Percentiles rank a stretch among this genome's conserved stretches.
phyloP scores from a whole-genome alignment of 1,284 basidiomycete species.

The Pseudozyma flocculosa region DNA sequence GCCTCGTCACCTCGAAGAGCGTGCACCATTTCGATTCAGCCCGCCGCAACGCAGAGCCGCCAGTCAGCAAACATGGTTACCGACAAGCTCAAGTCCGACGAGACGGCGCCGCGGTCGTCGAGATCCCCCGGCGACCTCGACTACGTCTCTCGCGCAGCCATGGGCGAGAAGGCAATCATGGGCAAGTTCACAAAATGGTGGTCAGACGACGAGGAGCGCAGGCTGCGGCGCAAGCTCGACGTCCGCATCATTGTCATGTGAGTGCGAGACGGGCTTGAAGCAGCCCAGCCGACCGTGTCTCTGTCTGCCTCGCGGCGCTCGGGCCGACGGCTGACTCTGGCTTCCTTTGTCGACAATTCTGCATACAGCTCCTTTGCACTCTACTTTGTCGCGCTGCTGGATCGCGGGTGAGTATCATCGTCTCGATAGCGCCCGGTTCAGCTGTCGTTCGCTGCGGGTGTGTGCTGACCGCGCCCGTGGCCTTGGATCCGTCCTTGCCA shows the following conservation, averaged over 20 bases:
- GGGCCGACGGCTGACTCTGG: not conserved
- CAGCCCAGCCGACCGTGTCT: not conserved
- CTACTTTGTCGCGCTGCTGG: conserved; percentile 31
- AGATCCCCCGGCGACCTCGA: too few species aligned
- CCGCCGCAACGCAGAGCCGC: too few species aligned
- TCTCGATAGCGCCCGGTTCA: too few species aligned
- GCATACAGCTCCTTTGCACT: conserved; percentile 14
- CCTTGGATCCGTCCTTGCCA: too few species aligned
- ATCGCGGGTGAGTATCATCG: conserved; percentile 5
- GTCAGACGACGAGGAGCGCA: conserved; percentile 37
- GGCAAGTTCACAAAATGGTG: conserved; percentile 37
- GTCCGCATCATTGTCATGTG: conserved; percentile 19
- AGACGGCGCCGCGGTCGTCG: too few species aligned
- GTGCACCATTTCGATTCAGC: too few species aligned
- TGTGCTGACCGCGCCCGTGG: too few species aligned
- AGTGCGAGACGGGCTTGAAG: not conserved
- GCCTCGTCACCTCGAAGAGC: too few species aligned
- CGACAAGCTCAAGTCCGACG: too few species aligned
- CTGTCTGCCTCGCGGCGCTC: not conserved
- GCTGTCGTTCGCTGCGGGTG: too few species aligned
- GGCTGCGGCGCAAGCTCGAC: conserved; percentile 37
- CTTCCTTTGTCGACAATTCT: too few species aligned
- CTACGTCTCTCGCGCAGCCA: not conserved
- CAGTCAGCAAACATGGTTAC: too few species aligned
- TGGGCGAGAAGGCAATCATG: conserved; percentile 4